Evolutionary conservation across 441 rosid genomes (phyloP).

Genomic region (Populus hybrid): DNA sequence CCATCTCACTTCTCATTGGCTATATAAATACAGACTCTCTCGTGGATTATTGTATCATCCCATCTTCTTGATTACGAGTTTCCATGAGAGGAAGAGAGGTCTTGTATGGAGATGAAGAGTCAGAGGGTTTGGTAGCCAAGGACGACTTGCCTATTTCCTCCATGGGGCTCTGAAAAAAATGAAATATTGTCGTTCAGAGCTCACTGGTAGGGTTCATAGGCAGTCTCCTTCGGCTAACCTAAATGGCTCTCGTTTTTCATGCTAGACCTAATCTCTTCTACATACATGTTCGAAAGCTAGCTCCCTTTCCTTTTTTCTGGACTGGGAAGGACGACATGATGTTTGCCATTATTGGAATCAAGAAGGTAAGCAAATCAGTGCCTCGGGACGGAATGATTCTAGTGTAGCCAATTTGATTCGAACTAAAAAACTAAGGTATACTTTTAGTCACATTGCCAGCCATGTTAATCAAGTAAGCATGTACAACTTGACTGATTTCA

Average conservation of each 20-base stretch:
- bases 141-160: conserved; percentile 51
- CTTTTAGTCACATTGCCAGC: too few relatives aligned
- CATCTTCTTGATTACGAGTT: neutral
- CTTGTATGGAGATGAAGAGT: conserved; percentile 44
- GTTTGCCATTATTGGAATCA: too few relatives aligned
- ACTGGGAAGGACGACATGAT: neutral
- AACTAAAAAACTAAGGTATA: too few relatives aligned
- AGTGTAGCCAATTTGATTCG: too few relatives aligned
- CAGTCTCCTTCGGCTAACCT: conserved; percentile 32
- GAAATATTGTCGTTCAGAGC: neutral
- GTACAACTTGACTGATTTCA: too few relatives aligned
- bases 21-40: conserved; percentile 21
- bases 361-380: too few relatives aligned
- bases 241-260: conserved; percentile 35
- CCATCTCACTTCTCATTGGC: neutral
- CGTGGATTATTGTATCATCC: neutral
- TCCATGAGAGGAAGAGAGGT: conserved; percentile 32
- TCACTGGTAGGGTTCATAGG: conserved; percentile 2
- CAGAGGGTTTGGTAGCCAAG: conserved; percentile 41
- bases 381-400: too few relatives aligned
- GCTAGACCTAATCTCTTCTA: conserved; percentile 36
- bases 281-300: neutral
- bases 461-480: too few relatives aligned
- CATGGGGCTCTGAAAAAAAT: neutral
- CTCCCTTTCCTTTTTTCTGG: neutral